Base-by-base conservation (phyloP, 495 filamentous ascomycete species). In the Lasiosphaeriaceae sp. region DNA sequence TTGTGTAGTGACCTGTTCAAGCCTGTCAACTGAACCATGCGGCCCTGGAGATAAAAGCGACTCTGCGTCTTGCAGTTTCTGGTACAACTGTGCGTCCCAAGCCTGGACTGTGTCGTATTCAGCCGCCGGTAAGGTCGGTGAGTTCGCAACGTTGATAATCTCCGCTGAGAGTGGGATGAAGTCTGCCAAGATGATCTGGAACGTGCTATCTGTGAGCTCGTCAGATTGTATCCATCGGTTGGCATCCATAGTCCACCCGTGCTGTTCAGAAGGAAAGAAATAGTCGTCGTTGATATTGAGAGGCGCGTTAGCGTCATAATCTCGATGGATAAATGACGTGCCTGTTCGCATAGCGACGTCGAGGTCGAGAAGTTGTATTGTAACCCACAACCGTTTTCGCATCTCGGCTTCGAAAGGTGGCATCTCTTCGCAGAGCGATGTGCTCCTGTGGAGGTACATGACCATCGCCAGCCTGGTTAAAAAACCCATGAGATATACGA, bases 391-490 rank as follows among this genome's bases (percentile, higher is more conserved):
- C 3, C 77, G 69, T 11, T 72, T 67, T 12, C 77, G 67, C 62
- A 75, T 74, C 56, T 80, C 77, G 9, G 63, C 71, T 11, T 68
- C 63, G 24, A 74, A 73, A 0, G 66, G 53, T 0, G 74, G 72
- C 41, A 83, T 78, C 11, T 72, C 71, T 19, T 73, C 65, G 53
- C 80, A 77, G 9, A 63, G 43, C 7, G 45, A 37, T 0, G 62
- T 54, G 3, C 44, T 55, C 29, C 65, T 50, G 55, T 68, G 59
- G 9, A 68, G 56, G 23, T 65, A 55, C 57, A 68, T 56, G 11
- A 59, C 41, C 62, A 65, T 56, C 14, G 62, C 59, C 46, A 63
- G 22, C 24, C 60, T 41, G 21, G 24, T 52, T 2, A 62, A 19
- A 41, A 63, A 58, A 1, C 65, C 62, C 62, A 68, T 65, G 20